Base-by-base conservation (phyloP, 2,329 filamentous ascomycete species). In the Emericellopsis atlantica region DNA sequence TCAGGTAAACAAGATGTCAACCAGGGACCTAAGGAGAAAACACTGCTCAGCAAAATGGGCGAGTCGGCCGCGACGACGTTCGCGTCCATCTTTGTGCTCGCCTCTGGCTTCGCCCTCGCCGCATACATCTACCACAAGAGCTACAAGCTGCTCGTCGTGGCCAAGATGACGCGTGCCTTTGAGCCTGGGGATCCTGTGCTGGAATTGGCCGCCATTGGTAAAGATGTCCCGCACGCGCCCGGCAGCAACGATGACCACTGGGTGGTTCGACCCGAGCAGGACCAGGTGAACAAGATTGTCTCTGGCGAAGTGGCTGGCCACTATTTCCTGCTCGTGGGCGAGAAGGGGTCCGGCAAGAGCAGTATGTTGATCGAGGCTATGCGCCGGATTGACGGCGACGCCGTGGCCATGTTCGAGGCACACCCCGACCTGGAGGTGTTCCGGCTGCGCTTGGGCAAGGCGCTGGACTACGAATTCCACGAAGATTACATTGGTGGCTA, bases 401-500 rank as follows among this genome's bases (percentile, higher is more conserved):
- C 86, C 18, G 81, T 90, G 36, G 83, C 89, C 49, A 95, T 98
- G 86, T 85, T 96, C 53, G 92, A 98, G 61, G 89, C 90, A 1
- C 92, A 98, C 60, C 83, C 88, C 5, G 89, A 98, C 58, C 74
- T 89, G 1, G 92, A 98, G 54, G 94, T 98, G 44, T 94, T 98
- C 58, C 83, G 92, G 15, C 83, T 95, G 35, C 76, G 92, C 5
- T 73, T 98, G 4, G 92, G 92, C 22, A 95, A 95, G 57, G 87
- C 89, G 2, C 70, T 98, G 33, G 89, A 98, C 58, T 98, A 89
- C 57, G 92, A 98, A 56, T 98, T 84, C 52, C 87, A 96, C 55
- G 92, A 96, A 64, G 92, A 98, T 65, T 95, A 94, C 54, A 95
- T 98, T 46, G 92, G 92, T 36, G 86, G 85, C 6, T 83, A 98